A percentile compares a stretch with the other conserved stretches of the same genome.
Conservation (phyloP, 345 rosid species). For the Fremontodendron californicum region DNA sequence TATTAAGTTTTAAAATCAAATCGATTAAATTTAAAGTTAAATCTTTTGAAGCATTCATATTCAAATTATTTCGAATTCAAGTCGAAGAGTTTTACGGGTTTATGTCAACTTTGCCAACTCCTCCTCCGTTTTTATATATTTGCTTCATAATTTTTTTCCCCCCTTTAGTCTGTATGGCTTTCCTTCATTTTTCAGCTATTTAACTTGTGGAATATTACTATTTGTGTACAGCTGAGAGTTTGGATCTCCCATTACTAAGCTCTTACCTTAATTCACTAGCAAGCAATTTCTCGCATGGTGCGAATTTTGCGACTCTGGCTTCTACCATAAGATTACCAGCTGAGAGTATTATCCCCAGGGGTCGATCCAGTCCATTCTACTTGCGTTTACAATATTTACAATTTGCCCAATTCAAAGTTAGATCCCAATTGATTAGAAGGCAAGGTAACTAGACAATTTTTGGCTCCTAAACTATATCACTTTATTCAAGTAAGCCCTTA, state of each 20-base stretch:
- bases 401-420: slow-evolving; percentile 38
- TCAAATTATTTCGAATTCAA: too few relatives aligned
- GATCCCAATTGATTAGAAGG: slow-evolving; percentile 26
- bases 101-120: too few relatives aligned
- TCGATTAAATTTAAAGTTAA: too few relatives aligned
- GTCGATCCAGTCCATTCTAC: slow-evolving; percentile 36
- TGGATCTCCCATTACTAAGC: slow-evolving; percentile 22
- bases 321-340: slow-evolving; percentile 23
- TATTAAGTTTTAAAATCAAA: too few relatives aligned
- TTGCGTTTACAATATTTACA: slow-evolving; percentile 43
- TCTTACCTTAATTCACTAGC: slow-evolving; percentile 32
- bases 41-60: too few relatives aligned
- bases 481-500: too few relatives aligned
- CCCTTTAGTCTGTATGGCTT: neutral
- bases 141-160: neutral
- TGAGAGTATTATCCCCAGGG: slow-evolving; percentile 18
- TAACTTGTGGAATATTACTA: neutral
- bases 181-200: neutral
- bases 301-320: slow-evolving; percentile 30
- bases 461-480: too few relatives aligned
- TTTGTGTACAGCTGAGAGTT: slow-evolving; percentile 19
- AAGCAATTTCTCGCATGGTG: slow-evolving; percentile 30
- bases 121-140: too few relatives aligned
- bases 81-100: too few relatives aligned
- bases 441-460: slow-evolving; percentile 40